Evolutionary conservation across 108 stramenopile genomes (phyloP).

Genomic region (Nannochloropsis gaditana): DNA sequence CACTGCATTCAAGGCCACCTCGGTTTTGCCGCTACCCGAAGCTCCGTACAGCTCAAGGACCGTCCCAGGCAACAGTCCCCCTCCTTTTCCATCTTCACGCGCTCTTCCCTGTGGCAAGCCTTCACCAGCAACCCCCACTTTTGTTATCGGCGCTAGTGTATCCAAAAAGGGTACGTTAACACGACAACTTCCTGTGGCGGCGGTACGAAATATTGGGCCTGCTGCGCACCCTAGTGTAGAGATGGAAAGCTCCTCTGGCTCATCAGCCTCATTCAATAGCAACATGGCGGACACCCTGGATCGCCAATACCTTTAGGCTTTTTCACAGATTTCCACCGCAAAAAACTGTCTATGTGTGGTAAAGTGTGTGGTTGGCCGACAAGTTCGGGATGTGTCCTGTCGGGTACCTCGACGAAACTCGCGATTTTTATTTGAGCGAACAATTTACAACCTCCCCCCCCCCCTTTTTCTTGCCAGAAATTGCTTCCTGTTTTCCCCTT

Average conservation of each 20-base stretch:
- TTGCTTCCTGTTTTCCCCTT: not conserved
- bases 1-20: not conserved
- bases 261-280: too few relatives aligned
- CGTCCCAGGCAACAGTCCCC: not conserved
- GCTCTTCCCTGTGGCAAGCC: not conserved
- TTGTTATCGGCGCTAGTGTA: not conserved
- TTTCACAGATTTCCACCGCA: too few relatives aligned
- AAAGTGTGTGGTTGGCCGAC: too few relatives aligned
- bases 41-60: not conserved
- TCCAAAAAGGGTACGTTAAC: not conserved
- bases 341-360: too few relatives aligned
- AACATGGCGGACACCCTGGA: too few relatives aligned
- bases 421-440: too few relatives aligned
- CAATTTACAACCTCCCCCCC: too few relatives aligned
- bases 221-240: not conserved
- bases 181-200: not conserved
- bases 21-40: conserved; percentile 6
- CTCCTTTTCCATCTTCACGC: conserved; percentile 6
- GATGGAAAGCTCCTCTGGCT: not conserved
- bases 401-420: too few relatives aligned
- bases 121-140: not conserved
- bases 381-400: too few relatives aligned
- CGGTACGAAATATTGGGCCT: not conserved
- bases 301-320: too few relatives aligned
- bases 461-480: not conserved